phyloP scores from a whole-genome alignment of 2,329 filamentous ascomycete genomes.

The Botrytis squamosa region DNA sequence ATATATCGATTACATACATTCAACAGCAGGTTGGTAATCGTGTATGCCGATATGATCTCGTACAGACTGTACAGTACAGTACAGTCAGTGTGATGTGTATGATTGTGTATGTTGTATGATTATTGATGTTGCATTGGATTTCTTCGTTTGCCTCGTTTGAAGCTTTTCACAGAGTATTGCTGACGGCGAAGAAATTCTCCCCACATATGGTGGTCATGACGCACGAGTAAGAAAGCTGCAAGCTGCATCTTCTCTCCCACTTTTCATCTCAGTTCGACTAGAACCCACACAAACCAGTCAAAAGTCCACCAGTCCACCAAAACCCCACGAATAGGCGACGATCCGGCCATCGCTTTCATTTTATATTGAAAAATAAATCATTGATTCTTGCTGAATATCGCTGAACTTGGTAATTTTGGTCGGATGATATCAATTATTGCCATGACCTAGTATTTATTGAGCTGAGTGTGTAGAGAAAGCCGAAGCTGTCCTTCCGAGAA shows the following conservation, averaged over 20 bases:
- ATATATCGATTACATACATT: not conserved
- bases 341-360: slow-evolving; percentile 16
- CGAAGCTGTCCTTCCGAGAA: not conserved
- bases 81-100: slow-evolving; percentile 11
- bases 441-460: slow-evolving; percentile 2
- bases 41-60: not conserved
- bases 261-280: not conserved
- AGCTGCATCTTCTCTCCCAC: slow-evolving; percentile 5
- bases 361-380: slow-evolving; percentile 11
- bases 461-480: slow-evolving; percentile 15
- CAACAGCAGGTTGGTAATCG: not conserved
- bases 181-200: slow-evolving; percentile 13
- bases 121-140: slow-evolving; percentile 12
- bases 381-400: not conserved
- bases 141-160: not conserved
- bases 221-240: slow-evolving; percentile 13
- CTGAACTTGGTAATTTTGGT: slow-evolving; percentile 6
- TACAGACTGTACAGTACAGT: not conserved
- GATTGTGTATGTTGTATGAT: not conserved
- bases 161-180: slow-evolving; percentile 3
- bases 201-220: slow-evolving; percentile 7
- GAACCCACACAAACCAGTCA: not conserved
- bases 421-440: slow-evolving; percentile 10
- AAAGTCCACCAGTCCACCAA: slow-evolving; percentile 13
- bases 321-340: slow-evolving; percentile 22